These are phyloP conservation scores for Flaveria brownii DNA, from an alignment of 129 eudicot species.

Conservation along the genomic window DNA sequence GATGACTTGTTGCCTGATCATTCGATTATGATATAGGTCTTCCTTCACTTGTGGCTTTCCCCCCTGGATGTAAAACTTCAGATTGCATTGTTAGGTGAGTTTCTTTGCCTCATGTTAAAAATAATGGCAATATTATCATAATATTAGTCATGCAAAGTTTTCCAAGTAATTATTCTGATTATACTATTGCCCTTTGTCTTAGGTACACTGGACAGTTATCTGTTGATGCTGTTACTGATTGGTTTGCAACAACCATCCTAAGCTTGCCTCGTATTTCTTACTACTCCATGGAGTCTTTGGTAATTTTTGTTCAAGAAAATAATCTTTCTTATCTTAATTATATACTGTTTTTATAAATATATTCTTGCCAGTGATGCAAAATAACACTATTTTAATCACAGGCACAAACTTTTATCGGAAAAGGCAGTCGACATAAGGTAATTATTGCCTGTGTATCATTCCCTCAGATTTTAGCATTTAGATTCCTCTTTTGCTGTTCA, in stretches of 20 bases:
- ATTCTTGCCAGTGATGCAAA: constrained; percentile 18
- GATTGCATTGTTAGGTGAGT: constrained; percentile 76
- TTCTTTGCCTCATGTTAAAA: constrained; percentile 12
- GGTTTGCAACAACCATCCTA: constrained; percentile 75
- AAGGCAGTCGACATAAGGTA: constrained; percentile 86
- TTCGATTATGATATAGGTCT: constrained; percentile 54
- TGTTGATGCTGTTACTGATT: constrained; percentile 89
- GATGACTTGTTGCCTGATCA: constrained; percentile 12
- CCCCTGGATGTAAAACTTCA: constrained; percentile 77
- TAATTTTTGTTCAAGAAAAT: constrained; percentile 32
- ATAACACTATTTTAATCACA: constrained; percentile 43
- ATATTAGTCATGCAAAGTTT: not conserved
- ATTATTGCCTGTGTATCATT: constrained; percentile 3
- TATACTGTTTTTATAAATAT: not conserved
- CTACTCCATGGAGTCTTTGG: constrained; percentile 87
- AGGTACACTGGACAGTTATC: constrained; percentile 95
- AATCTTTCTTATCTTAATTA: not conserved
- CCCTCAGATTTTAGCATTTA: not conserved
- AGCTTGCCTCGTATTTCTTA: constrained; percentile 80
- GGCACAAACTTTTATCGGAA: constrained; percentile 69
- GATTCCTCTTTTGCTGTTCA: constrained; percentile 5
- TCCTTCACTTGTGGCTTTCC: constrained; percentile 77
- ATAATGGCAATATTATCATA: constrained; percentile 1
- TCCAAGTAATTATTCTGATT: not conserved
- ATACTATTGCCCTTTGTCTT: constrained; percentile 21